A percentile compares a stretch with the other conserved stretches of the same genome.
phyloP scores from a whole-genome alignment of 1,139 yeast genomes.

The Saccharomyces hybrid region DNA sequence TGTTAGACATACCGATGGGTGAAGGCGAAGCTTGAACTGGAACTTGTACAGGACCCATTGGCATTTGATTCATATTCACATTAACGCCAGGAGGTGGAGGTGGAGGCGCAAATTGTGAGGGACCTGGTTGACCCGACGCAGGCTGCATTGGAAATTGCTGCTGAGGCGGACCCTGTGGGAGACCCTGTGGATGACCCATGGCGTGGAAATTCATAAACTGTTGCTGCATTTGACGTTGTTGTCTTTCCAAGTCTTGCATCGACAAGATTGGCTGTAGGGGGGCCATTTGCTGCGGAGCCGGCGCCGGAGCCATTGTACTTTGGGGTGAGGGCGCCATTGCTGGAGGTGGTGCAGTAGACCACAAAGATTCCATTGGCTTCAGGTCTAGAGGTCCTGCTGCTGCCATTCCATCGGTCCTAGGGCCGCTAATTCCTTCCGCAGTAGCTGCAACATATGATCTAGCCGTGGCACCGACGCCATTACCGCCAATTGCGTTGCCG shows the following conservation, averaged over 20 bases:
- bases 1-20: not conserved
- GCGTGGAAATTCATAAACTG: constrained; percentile 1
- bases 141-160: constrained; percentile 4
- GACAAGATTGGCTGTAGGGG: constrained; percentile 23
- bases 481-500: constrained; percentile 30
- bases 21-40: constrained; percentile 1
- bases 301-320: constrained; percentile 11
- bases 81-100: constrained; percentile 17
- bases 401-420: constrained; percentile 23
- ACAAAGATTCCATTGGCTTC: constrained; percentile 61
- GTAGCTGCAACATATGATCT: constrained; percentile 12
- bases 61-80: constrained; percentile 4
- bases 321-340: constrained; percentile 18
- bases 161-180: not conserved
- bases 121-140: constrained; percentile 9
- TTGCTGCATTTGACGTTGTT: constrained; percentile 24
- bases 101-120: constrained; percentile 11
- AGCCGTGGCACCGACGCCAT: constrained; percentile 8
- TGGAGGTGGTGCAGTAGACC: constrained; percentile 34
- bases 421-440: constrained; percentile 28
- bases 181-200: not conserved
- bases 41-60: not conserved
- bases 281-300: constrained; percentile 13
- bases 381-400: constrained; percentile 35
- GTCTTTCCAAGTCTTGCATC: constrained; percentile 31